Percentiles rank a stretch among this genome's conserved stretches.
Evolutionary conservation across 75 land plant species (phyloP).

Genomic region (Sequoiadendron giganteum): DNA sequence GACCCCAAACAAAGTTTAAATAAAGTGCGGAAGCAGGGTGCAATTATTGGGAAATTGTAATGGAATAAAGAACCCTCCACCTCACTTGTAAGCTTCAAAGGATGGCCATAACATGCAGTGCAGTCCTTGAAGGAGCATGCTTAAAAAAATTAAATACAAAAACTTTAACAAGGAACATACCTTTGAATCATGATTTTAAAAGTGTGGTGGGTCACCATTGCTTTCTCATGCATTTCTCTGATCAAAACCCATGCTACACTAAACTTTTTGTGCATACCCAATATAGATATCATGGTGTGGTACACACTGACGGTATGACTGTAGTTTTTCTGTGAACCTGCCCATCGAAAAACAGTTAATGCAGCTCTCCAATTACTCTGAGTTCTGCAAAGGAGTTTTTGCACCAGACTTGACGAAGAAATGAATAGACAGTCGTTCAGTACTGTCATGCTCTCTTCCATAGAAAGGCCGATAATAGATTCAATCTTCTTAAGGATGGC

Average conservation of each 20-base stretch:
- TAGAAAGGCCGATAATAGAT: conserved; percentile 5
- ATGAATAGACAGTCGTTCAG: conserved; percentile 21
- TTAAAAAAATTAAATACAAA: background rate
- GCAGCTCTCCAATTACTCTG: conserved; percentile 46
- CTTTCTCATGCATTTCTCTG: conserved; percentile 16
- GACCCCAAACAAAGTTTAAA: background rate
- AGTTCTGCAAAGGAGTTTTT: conserved; percentile 32
- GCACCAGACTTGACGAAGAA: conserved; percentile 26
- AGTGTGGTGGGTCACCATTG: conserved; percentile 21
- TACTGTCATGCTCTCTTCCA: conserved; percentile 20
- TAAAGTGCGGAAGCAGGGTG: background rate
- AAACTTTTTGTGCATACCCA: conserved; percentile 49
- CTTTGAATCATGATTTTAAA: conserved; percentile 52
- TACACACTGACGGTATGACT: conserved; percentile 12
- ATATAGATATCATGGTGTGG: conserved; percentile 49
- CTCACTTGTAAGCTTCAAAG: background rate
- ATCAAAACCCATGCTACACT: conserved; percentile 53
- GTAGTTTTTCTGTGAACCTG: conserved; percentile 17
- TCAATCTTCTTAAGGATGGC: background rate
- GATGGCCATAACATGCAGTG: background rate
- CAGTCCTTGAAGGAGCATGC: background rate
- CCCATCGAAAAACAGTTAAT: conserved; percentile 47
- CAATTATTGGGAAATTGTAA: background rate
- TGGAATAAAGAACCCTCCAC: background rate
- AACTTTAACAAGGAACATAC: conserved; percentile 17